Evolutionary conservation across 2,329 filamentous ascomycete species (phyloP).

Genomic region (Venturia effusa): DNA sequence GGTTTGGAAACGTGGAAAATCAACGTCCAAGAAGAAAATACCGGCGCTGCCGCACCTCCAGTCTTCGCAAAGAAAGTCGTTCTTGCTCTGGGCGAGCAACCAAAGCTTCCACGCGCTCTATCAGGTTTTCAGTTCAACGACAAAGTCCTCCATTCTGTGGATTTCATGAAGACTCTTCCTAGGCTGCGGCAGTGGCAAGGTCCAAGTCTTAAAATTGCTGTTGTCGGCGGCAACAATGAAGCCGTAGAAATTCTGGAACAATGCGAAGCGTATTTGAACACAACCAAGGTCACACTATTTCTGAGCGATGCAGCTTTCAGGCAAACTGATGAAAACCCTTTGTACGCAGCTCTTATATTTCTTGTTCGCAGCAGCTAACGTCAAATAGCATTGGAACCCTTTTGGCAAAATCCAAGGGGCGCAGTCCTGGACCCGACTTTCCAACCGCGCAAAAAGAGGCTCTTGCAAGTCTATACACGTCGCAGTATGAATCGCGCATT

Average conservation of each 20-base stretch:
- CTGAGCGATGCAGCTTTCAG: neutral
- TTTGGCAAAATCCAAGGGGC: neutral
- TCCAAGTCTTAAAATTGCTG: neutral
- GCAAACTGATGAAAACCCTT: constrained; percentile 8
- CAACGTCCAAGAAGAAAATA: neutral
- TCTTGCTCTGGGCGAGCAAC: constrained; percentile 1
- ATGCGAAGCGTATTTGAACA: neutral
- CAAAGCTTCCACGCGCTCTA: constrained; percentile 3
- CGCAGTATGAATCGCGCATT: constrained; percentile 1
- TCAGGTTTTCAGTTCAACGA: neutral
- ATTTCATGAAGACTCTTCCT: neutral
- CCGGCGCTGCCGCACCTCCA: neutral
- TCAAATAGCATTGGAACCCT: neutral
- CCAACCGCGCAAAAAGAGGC: neutral
- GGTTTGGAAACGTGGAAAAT: constrained; percentile 3
- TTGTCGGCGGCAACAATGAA: constrained; percentile 9
- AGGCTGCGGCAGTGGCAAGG: neutral
- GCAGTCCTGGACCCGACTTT: neutral
- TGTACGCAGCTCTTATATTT: neutral
- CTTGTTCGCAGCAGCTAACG: neutral
- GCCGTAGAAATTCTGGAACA: constrained; percentile 10
- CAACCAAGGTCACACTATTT: constrained; percentile 4
- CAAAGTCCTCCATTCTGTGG: constrained; percentile 4
- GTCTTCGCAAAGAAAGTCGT: constrained; percentile 9
- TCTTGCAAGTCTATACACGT: constrained; percentile 1